Evolutionary conservation across 768 basidiomycete genomes (phyloP), one percentile per base, ranked within the genome.

Genomic region (Psilocybe cubensis): DNA sequence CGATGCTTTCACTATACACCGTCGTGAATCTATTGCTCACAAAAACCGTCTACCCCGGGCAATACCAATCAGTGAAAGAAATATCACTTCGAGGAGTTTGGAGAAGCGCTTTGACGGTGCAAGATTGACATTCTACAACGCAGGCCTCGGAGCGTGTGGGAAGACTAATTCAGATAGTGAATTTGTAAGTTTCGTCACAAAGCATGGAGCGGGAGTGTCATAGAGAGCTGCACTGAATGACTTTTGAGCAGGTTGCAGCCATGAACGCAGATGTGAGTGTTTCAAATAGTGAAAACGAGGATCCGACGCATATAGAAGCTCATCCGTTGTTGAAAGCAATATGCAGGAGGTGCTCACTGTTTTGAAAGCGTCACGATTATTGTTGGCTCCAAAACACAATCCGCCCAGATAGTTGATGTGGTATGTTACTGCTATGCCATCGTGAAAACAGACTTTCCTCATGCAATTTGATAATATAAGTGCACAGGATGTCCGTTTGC

Each of bases 51-150:
- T 28, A 20, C 35, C 9, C 47, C 41, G 49, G 24, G 41, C 10
- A 40, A 42, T 45, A 18, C 35, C 54, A 4, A 9, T 46, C 17
- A 43, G 38, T 44, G 33, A 48, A 24, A 54, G 57, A 29, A 67
- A 67, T 31, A 21, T 66, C 40, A 65, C 62, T 24, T 45, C 56
- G 6, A 62, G 62, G 42, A 29, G 48, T 21, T 48, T 83, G 48
- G 73, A 76, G 41, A 79, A 74, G 63, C 79, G 82, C 10, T 80
- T 71, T 58, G 60, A 60, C 33, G 59, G 59, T 43, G 71, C 78
- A 3, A 77, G 79, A 47, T 83, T 83, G 65, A 82, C 85, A 20
- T 87, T 76, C 56, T 88, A 84, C 62, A 78, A 77, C 47, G 70
- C 68, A 38, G 72, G 70, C 4, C 61, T 67, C n/a, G 73, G 73